A percentile compares a stretch with the other conserved stretches of the same genome.
Conservation (phyloP, 306 rosid species). For the Ochetophila trinervis region DNA sequence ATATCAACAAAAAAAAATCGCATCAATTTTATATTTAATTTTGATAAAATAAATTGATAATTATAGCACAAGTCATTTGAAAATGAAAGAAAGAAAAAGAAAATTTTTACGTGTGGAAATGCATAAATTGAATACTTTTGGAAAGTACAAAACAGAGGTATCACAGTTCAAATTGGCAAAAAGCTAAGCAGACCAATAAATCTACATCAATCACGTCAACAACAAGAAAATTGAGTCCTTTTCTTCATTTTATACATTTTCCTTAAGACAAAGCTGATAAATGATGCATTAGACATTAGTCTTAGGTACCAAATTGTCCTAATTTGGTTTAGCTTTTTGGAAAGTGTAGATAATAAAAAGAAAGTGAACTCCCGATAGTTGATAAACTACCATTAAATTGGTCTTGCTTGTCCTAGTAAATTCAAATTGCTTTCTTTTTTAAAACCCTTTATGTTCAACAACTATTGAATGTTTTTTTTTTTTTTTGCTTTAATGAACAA, state of each 20-base stretch:
- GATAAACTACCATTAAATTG: constrained; percentile 24
- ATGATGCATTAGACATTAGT: background rate
- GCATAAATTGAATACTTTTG: too few species aligned
- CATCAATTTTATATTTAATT: too few species aligned
- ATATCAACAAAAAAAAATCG: too few species aligned
- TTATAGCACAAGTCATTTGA: too few species aligned
- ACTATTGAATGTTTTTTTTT: constrained; percentile 19
- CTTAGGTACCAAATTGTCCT: background rate
- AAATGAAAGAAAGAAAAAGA: too few species aligned
- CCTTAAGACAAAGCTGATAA: background rate
- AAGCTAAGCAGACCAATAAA: too few species aligned
- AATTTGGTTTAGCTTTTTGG: constrained; percentile 16
- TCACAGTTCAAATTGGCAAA: too few species aligned
- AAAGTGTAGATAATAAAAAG: background rate
- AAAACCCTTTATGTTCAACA: constrained; percentile 19
- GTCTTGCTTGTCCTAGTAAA: background rate
- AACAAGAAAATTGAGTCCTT: background rate
- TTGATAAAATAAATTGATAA: too few species aligned
- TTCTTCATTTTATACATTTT: background rate
- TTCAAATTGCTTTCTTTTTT: background rate
- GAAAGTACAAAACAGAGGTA: too few species aligned
- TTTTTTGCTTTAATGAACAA: background rate
- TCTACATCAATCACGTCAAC: background rate
- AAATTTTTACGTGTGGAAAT: too few species aligned
- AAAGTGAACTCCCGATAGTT: background rate